Evolutionary conservation across 2,329 filamentous ascomycete genomes (phyloP), one percentile per base, ranked within the genome.

Genomic region (Lecanicillium sp.): DNA sequence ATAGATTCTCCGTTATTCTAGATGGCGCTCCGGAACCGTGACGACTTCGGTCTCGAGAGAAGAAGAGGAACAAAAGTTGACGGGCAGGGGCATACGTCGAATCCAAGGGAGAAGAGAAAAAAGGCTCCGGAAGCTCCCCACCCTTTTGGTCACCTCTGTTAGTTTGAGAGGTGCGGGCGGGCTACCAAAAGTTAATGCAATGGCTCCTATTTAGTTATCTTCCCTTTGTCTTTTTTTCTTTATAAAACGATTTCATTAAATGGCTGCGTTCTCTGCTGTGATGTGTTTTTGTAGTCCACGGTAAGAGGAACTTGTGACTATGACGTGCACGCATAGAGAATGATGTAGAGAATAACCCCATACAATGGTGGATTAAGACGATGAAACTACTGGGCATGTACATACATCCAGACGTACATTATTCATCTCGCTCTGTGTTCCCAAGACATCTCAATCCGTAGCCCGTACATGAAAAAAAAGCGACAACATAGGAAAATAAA

Each of bases 161-260:
- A 37, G 34, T 58, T 50, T 48, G 45, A 49, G 32, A 59, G 59
- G 56, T 61, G 60, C 48, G 52, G 30, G 54, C 47, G 56, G 60
- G 53, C 53, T 58, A 58, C 58, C 54, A 63, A 64, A 64, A 64
- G 61, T 64, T 42, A 39, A 64, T 64, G 61, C 59, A 57, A 60
- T 49, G 55, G 54, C 53, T 57, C 52, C 53, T 54, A 47, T 49
- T n/a, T 51, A 50, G 49, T 33, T 33, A 17, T 33, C 37, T 38
- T 41, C 36, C 36, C 19, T 42, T 42, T 42, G 36, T 42, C 19
- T 36, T 42, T 41, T 42, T 13, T 32, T 33, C 32, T 30, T 32
- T 14, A 28, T 39, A 22, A 13, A n/a, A 33, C 11, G 12, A 18
- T 33, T 17, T 18, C 9, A 33, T 33, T 14, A 17, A 18, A n/a